Conservation (phyloP, 2,329 filamentous ascomycete genomes). For the Pseudogymnoascus sp. region DNA sequence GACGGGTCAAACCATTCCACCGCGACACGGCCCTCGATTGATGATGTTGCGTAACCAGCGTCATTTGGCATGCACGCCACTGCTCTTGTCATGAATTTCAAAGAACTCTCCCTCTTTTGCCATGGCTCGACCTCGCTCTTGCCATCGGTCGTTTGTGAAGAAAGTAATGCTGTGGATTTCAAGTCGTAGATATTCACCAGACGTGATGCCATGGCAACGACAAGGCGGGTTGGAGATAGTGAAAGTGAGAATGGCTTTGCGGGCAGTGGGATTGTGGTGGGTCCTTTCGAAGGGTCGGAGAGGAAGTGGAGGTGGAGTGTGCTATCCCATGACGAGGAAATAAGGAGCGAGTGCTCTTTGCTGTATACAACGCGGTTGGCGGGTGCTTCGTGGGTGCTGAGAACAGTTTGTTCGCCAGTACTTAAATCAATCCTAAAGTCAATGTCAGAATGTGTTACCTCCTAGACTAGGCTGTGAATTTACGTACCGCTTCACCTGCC, state of each 20-base stretch:
- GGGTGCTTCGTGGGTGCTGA: constrained; percentile 73
- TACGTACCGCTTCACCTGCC: constrained; percentile 67
- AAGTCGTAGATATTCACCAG: constrained; percentile 95
- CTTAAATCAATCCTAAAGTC: constrained; percentile 58
- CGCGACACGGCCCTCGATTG: constrained; percentile 90
- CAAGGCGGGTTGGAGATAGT: constrained; percentile 69
- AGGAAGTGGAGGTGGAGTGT: constrained; percentile 80
- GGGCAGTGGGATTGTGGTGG: constrained; percentile 65
- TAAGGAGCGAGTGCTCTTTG: constrained; percentile 65
- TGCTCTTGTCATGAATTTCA: constrained; percentile 93
- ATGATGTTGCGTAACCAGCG: constrained; percentile 83
- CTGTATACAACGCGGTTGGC: constrained; percentile 83
- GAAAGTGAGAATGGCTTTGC: constrained; percentile 88
- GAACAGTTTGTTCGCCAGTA: constrained; percentile 63
- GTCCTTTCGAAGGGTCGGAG: constrained; percentile 42
- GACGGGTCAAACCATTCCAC: constrained; percentile 98
- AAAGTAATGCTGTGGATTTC: constrained; percentile 53
- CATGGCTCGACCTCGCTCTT: constrained; percentile 63
- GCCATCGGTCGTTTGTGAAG: constrained; percentile 41
- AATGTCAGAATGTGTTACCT: neutral
- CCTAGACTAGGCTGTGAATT: neutral
- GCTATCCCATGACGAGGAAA: constrained; percentile 90
- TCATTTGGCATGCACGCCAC: constrained; percentile 97
- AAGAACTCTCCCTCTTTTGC: constrained; percentile 87
- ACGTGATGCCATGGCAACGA: constrained; percentile 91